Conservation (phyloP, 2,329 filamentous ascomycete species). For the Microsporum canis region DNA sequence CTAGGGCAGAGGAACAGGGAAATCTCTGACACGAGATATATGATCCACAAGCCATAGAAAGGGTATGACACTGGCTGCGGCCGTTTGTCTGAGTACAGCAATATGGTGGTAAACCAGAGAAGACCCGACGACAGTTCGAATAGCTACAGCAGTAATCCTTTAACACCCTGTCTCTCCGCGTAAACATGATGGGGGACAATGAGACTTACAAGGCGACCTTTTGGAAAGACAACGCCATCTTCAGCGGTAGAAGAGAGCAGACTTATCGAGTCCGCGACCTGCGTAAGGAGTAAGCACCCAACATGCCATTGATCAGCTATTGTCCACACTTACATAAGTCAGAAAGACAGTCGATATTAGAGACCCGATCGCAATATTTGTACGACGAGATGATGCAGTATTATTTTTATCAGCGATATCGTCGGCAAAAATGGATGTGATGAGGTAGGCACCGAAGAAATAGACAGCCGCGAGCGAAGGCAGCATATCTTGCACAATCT, state of each 20-base stretch:
- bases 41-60: constrained; percentile 50
- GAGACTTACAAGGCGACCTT: constrained; percentile 14
- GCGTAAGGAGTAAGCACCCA: background rate
- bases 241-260: constrained; percentile 11
- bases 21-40: constrained; percentile 48
- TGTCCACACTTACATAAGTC: constrained; percentile 30
- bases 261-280: constrained; percentile 15
- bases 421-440: background rate
- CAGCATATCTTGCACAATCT: background rate
- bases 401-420: background rate
- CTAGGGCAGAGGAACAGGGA: constrained; percentile 33
- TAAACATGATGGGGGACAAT: background rate
- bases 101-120: constrained; percentile 51
- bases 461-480: background rate
- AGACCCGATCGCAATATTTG: constrained; percentile 34
- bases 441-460: background rate
- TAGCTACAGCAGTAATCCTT: constrained; percentile 28
- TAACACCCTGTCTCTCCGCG: background rate
- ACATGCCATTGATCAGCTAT: background rate
- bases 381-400: constrained; percentile 20
- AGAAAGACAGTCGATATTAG: constrained; percentile 26
- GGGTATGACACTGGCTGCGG: constrained; percentile 48
- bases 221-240: background rate
- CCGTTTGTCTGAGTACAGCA: constrained; percentile 42
- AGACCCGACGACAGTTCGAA: constrained; percentile 51